Base-by-base conservation (phyloP, 2,329 filamentous ascomycete species). In the Emericellopsis atlantica region DNA sequence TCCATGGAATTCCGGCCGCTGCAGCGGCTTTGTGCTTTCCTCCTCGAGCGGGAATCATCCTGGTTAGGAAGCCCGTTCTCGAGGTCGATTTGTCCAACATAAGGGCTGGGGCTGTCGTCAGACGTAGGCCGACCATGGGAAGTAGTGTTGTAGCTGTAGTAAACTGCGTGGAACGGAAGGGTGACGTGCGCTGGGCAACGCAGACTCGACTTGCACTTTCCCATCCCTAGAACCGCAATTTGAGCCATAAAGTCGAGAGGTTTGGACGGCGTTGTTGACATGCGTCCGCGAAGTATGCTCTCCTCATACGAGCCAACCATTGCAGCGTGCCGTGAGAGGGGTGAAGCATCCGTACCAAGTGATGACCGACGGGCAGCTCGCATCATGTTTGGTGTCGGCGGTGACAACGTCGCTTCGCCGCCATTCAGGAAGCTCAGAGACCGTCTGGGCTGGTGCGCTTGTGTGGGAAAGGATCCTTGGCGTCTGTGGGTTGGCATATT, bases 291-390 rank as follows among this genome's bases (percentile, higher is more conserved):
- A 2, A 98, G 67, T 45, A 98, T 95, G 23, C 88, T 95, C 62
- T 98, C 92, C 60, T 98, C 92, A 51, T 95, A 98, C 2, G 90
- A 95, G 2, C 92, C 92, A 2, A 96, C 90, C 84, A 98, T 93
- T 4, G 89, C 89, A 8, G 90, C 89, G 59, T 93, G 87, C 43
- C 90, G 84, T 42, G 90, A 84, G 23, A 92, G 66, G 4, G 86
- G 81, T 3, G 86, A 87, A 3, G 70, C 65, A 36, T 95, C 89
- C 1, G 81, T 79, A 14, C 76, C 72, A 36, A 85, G 67, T 0
- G 89, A 95, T 0, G 81, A 79, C 8, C 75, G 67, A 35, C 87
- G 72, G 15, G 18, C 9, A 3, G 76, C 66, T 4, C 72, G 68
- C 8, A 72, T 52, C 36, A 70, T 60, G 1, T 62, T 61, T 2